Percentiles rank a stretch among this genome's conserved stretches.
phyloP scores from a whole-genome alignment of 2,329 filamentous ascomycete genomes.

The Trichothecium sympodiale region DNA sequence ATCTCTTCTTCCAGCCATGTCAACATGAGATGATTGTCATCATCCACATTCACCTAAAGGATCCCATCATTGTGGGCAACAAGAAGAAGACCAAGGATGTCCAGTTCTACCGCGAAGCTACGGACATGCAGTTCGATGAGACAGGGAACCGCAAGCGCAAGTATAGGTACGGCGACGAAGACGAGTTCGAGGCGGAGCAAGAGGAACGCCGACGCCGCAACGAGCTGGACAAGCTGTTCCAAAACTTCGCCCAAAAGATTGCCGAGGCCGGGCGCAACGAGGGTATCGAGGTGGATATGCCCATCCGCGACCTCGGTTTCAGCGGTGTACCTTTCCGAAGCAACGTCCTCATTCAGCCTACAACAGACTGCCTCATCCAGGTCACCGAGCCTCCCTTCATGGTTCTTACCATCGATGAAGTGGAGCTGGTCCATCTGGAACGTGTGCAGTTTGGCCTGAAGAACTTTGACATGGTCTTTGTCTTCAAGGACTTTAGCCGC shows the following conservation, averaged over 20 bases:
- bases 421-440: constrained; percentile 92
- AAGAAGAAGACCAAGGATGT: constrained; percentile 97
- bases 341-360: constrained; percentile 91
- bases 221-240: constrained; percentile 93
- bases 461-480: constrained; percentile 97
- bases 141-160: constrained; percentile 97
- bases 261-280: constrained; percentile 89
- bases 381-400: constrained; percentile 95
- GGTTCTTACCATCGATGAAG: constrained; percentile 88
- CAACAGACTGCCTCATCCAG: constrained; percentile 93
- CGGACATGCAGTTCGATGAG: constrained; percentile 97
- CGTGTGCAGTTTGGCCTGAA: constrained; percentile 94
- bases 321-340: constrained; percentile 92
- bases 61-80: constrained; percentile 95
- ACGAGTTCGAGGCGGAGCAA: constrained; percentile 97
- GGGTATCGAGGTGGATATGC: constrained; percentile 87
- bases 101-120: constrained; percentile 95
- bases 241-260: constrained; percentile 93
- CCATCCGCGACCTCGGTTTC: constrained; percentile 92
- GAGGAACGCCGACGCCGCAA: constrained; percentile 85
- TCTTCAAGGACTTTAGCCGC: constrained; percentile 95
- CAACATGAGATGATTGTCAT: constrained; percentile 94
- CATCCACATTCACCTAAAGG: constrained; percentile 95
- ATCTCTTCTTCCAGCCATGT: constrained; percentile 97
- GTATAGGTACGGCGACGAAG: constrained; percentile 94